Conservation (phyloP, 495 filamentous ascomycete genomes). For the Annulohypoxylon maeteangense region DNA sequence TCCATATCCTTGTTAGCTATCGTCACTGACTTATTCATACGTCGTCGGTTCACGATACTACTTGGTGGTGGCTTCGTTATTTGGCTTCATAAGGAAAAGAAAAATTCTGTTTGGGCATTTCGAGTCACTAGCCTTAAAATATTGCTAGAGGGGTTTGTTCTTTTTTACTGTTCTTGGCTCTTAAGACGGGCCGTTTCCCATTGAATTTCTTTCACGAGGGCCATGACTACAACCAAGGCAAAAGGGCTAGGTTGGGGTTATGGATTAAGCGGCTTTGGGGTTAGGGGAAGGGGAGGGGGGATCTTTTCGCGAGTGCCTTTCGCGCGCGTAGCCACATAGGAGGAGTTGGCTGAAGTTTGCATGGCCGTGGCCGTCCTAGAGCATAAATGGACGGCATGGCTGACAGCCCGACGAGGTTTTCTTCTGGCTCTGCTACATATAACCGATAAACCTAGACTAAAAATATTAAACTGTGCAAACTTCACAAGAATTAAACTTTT, state of each 20-base stretch:
- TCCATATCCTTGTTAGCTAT: not conserved
- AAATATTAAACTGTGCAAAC: constrained; percentile 47
- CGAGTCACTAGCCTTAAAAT: constrained; percentile 25
- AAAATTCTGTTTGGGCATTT: constrained; percentile 28
- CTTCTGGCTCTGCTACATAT: constrained; percentile 35
- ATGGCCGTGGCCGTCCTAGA: constrained; percentile 14
- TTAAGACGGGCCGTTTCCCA: constrained; percentile 28
- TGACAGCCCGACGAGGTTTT: constrained; percentile 29
- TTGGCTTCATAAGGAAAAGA: constrained; percentile 10
- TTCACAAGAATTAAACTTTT: constrained; percentile 9
- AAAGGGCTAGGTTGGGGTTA: constrained; percentile 41
- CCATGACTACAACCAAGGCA: constrained; percentile 43
- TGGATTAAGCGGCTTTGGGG: constrained; percentile 26
- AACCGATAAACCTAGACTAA: constrained; percentile 45
- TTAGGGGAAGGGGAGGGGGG: constrained; percentile 14
- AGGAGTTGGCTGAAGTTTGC: constrained; percentile 41
- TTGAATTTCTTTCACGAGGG: constrained; percentile 44
- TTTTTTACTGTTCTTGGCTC: constrained; percentile 43
- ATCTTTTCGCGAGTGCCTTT: constrained; percentile 22
- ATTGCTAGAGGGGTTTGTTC: constrained; percentile 22
- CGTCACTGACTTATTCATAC: not conserved
- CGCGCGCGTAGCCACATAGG: constrained; percentile 21
- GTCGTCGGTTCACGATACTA: not conserved
- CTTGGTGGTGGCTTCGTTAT: constrained; percentile 1
- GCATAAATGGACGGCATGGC: not conserved